Base-by-base conservation (phyloP, 2,329 filamentous ascomycete genomes). In the Thielaviopsis euricoi region DNA sequence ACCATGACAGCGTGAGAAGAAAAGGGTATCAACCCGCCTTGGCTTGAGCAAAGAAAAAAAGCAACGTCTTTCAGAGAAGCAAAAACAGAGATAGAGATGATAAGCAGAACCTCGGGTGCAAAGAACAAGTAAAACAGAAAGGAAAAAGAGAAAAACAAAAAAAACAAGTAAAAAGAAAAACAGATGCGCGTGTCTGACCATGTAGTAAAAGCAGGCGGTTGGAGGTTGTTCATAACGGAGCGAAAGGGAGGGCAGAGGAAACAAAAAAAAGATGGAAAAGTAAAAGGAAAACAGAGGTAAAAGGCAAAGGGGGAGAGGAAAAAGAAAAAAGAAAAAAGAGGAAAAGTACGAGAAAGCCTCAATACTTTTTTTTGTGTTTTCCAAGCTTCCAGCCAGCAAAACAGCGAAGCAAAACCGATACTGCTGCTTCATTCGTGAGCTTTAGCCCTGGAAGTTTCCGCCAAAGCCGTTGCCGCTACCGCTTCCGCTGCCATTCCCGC, bases 371-470 rank as follows among this genome's bases (percentile, higher is more conserved):
- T 43, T 15, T n/a, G 37, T n/a, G 6, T 43, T 7, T 43, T 43
- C 13, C 13, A 10, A n/a, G 15, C 37, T n/a, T n/a, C 37, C 37
- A 43, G 17, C 6, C 37, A 43, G n/a, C 37, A n/a, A n/a, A n/a
- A 43, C 37, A n/a, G 37, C 37, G n/a, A n/a, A 43, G 7, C 17
- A 15, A 43, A 10, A 43, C 13, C 37, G 37, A n/a, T 3, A 10
- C 2, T 5, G 6, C 29, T 12, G 7, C 6, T 12, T 1, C 13
- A n/a, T 15, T n/a, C 10, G 13, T 43, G 6, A 3, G 17, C 19
- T 62, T 68, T 76, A 83, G 62, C 78, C 78, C 70, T 83, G 81
- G 69, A 84, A 85, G 62, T 59, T 59, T n/a, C 79, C 76, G 63
- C 76, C 76, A 67, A 82, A 84, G 60, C 79, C 80, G 64, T 80